phyloP scores from a whole-genome alignment of 2,329 filamentous ascomycete species.

The Sporothrix inflata region DNA sequence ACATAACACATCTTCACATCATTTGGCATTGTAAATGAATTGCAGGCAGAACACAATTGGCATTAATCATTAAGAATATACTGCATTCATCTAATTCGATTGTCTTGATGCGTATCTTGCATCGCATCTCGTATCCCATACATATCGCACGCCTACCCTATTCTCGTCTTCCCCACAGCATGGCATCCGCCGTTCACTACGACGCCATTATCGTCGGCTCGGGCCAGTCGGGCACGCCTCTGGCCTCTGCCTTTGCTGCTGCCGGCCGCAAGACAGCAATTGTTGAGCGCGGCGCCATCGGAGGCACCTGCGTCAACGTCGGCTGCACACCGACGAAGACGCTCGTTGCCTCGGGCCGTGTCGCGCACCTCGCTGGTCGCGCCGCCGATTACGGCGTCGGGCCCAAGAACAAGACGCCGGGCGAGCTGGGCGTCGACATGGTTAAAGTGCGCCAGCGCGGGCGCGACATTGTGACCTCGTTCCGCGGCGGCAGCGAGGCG shows the following conservation, averaged over 20 bases:
- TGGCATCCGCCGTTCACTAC: constrained; percentile 37
- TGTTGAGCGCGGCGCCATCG: constrained; percentile 52
- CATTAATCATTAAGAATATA: not conserved
- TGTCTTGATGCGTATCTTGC: not conserved
- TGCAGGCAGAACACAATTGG: not conserved
- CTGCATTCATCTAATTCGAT: not conserved
- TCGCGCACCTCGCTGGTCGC: constrained; percentile 50
- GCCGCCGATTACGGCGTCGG: constrained; percentile 52
- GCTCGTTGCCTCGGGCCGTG: constrained; percentile 56
- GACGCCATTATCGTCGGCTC: constrained; percentile 55
- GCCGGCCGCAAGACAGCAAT: constrained; percentile 50
- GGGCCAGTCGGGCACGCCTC: constrained; percentile 55
- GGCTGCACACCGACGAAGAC: constrained; percentile 61
- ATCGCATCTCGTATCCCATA: not conserved
- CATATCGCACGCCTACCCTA: not conserved
- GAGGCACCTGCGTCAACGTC: constrained; percentile 56
- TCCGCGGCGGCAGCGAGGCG: constrained; percentile 52
- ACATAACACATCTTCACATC: not conserved
- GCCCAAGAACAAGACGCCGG: constrained; percentile 28
- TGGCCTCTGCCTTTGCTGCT: constrained; percentile 52
- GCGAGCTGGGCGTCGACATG: constrained; percentile 50
- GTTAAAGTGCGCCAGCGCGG: constrained; percentile 54
- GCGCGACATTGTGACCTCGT: constrained; percentile 56
- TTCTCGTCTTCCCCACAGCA: not conserved
- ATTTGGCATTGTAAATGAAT: not conserved